phyloP scores from a whole-genome alignment of 768 basidiomycete species.

The Boletus vermiculosoides region DNA sequence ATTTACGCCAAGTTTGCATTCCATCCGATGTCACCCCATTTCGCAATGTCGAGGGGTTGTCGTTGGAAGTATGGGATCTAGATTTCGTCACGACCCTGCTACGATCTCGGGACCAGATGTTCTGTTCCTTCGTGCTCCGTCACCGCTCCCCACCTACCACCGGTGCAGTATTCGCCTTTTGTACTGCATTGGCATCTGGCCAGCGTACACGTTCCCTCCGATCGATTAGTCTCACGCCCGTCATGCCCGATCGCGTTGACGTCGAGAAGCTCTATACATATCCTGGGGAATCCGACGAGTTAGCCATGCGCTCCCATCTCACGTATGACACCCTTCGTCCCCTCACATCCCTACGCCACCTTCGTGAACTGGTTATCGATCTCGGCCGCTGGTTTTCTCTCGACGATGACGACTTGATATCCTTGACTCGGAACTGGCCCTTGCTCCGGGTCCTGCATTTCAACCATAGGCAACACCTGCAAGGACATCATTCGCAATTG shows the following conservation, averaged over 20 bases:
- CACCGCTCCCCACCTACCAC: neutral
- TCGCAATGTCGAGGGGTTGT: neutral
- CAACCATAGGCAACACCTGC: too few species aligned
- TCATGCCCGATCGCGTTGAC: neutral
- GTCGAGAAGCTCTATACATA: too few species aligned
- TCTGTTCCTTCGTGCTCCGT: neutral
- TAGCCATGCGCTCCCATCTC: neutral
- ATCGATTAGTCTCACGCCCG: neutral
- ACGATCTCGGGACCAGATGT: neutral
- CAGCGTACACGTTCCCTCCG: neutral
- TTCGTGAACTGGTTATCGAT: neutral
- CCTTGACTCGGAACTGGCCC: conserved; percentile 6
- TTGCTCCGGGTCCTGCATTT: neutral
- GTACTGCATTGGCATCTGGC: neutral
- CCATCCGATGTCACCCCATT: neutral
- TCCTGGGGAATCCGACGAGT: neutral
- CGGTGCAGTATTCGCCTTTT: neutral
- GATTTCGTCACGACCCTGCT: neutral
- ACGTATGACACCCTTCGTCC: neutral
- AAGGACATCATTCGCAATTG: too few species aligned
- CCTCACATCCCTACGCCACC: neutral
- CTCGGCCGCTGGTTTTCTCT: conserved; percentile 2
- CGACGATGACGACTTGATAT: conserved; percentile 1
- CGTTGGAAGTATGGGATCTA: neutral
- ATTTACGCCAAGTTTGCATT: neutral